Conservation (phyloP, 192 early-diverging fungal species). For the Backusella psychrophila region DNA sequence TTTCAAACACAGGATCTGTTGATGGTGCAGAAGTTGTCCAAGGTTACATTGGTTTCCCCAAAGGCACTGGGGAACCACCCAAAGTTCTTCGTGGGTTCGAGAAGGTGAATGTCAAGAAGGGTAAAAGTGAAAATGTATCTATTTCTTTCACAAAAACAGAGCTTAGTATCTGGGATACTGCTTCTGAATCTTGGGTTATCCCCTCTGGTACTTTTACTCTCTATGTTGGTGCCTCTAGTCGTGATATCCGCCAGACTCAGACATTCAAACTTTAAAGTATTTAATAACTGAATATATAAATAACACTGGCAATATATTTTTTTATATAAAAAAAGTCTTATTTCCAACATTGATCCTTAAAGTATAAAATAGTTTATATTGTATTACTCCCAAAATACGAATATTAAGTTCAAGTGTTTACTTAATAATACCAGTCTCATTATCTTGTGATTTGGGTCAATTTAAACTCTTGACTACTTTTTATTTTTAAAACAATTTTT, state of each 20-base stretch:
- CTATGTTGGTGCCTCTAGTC: conserved; percentile 49
- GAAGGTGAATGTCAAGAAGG: conserved; percentile 19
- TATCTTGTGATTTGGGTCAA: too few relatives aligned
- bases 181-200: conserved; percentile 37
- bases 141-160: conserved; percentile 43
- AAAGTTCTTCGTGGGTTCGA: conserved; percentile 37
- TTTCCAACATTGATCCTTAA: too few relatives aligned
- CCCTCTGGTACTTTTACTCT: conserved; percentile 49
- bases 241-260: conserved; percentile 41
- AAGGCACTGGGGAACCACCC: conserved; percentile 36
- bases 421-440: too few relatives aligned
- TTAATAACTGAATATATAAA: too few relatives aligned
- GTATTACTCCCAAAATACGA: too few relatives aligned
- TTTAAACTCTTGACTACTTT: too few relatives aligned
- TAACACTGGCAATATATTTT: too few relatives aligned
- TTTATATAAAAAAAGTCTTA: too few relatives aligned
- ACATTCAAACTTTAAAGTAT: neutral
- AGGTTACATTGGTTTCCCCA: conserved; percentile 36
- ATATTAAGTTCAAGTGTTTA: too few relatives aligned
- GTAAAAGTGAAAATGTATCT: conserved; percentile 25
- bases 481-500: too few relatives aligned
- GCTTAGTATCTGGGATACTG: conserved; percentile 46
- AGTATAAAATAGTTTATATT: too few relatives aligned
- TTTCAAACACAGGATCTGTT: conserved; percentile 30
- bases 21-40: conserved; percentile 38